A percentile compares a stretch with the other conserved stretches of the same genome.
Evolutionary conservation across 441 rosid genomes (phyloP).

Genomic region (Aquilaria agallochum): DNA sequence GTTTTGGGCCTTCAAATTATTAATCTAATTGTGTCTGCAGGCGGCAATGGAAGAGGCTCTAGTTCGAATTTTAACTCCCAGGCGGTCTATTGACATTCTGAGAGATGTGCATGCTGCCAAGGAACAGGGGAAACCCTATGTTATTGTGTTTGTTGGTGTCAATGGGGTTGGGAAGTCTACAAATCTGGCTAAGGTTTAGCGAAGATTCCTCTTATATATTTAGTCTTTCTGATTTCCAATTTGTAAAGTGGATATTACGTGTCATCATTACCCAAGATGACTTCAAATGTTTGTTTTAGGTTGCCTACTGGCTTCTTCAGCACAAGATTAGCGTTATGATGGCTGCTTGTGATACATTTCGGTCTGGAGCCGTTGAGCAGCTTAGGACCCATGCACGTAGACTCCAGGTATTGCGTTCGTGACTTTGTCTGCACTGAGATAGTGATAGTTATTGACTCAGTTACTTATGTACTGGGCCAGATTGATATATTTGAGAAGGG

Average conservation of each 20-base stretch:
- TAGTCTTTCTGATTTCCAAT: neutral
- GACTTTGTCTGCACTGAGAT: neutral
- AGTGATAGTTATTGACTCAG: neutral
- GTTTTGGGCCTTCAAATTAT: constrained; percentile 7
- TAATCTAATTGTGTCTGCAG: constrained; percentile 32
- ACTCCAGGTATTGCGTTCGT: constrained; percentile 59
- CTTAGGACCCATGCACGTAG: constrained; percentile 95
- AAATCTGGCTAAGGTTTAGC: constrained; percentile 80
- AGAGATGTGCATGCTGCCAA: constrained; percentile 91
- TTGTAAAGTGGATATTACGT: neutral
- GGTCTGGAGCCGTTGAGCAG: constrained; percentile 99
- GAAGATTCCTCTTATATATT: constrained; percentile 3
- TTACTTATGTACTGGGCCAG: constrained; percentile 29
- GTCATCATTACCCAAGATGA: constrained; percentile 6
- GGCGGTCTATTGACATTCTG: constrained; percentile 89
- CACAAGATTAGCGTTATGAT: constrained; percentile 89
- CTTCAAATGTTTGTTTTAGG: constrained; percentile 34
- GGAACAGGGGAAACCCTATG: constrained; percentile 89
- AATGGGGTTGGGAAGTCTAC: constrained; percentile 99
- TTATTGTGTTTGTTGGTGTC: constrained; percentile 95
- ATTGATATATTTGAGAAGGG: constrained; percentile 97
- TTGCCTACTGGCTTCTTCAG: constrained; percentile 98
- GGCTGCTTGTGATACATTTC: constrained; percentile 99
- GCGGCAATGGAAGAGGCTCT: constrained; percentile 98
- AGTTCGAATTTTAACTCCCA: constrained; percentile 93